phyloP scores from a whole-genome alignment of 306 rosid genomes.

The Lathyrus sativus region DNA sequence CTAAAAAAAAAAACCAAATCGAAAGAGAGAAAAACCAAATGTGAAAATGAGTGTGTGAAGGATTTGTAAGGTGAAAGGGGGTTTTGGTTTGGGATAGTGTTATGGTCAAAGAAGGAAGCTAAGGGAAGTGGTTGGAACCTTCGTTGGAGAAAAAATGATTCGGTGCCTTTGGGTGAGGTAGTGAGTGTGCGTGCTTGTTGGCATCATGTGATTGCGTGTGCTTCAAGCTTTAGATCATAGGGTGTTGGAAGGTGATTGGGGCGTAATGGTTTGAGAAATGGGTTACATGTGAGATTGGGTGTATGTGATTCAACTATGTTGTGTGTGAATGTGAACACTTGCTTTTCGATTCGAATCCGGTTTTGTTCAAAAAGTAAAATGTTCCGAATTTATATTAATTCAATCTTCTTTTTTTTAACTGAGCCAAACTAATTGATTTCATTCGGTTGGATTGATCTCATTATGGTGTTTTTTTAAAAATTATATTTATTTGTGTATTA shows the following conservation, averaged over 20 bases:
- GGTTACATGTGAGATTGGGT: background rate
- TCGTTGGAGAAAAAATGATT: constrained; percentile 24
- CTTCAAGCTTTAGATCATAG: background rate
- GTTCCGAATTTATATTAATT: too few relatives aligned
- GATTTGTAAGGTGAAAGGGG: background rate
- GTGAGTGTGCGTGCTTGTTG: constrained; percentile 22
- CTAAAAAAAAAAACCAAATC: background rate
- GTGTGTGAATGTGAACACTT: constrained; percentile 20
- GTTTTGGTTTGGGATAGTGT: constrained; percentile 24
- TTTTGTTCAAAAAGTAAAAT: too few relatives aligned
- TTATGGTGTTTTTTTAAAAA: too few relatives aligned
- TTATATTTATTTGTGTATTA: too few relatives aligned
- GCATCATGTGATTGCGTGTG: background rate
- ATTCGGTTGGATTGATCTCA: too few relatives aligned
- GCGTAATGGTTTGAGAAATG: background rate
- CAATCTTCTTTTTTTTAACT: too few relatives aligned
- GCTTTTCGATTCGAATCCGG: background rate
- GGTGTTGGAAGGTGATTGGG: background rate
- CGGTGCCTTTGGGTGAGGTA: constrained; percentile 1
- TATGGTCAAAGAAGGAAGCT: constrained; percentile 57
- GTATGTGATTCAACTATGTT: constrained; percentile 1
- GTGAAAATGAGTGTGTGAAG: background rate
- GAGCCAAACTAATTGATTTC: too few relatives aligned
- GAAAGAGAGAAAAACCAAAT: constrained; percentile 17
- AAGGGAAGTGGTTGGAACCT: constrained; percentile 30